Base-by-base conservation (phyloP, 192 early-diverging fungal genomes). In the Coemansia sp. region DNA sequence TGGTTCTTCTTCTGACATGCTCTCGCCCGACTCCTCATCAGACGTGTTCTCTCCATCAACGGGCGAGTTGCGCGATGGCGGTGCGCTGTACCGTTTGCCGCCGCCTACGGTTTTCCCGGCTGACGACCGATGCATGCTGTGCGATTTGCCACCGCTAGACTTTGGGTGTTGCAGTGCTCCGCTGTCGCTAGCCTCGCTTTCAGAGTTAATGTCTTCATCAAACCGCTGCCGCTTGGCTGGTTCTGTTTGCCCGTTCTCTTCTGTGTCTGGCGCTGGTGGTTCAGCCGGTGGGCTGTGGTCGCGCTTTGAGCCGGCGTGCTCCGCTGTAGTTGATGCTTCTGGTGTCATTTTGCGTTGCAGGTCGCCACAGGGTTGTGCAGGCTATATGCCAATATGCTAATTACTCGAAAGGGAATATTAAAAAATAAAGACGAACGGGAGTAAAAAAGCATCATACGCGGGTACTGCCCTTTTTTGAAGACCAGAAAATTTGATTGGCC, bases 101-200 rank as follows among this genome's bases (percentile, higher is more conserved):
- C 57, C 70, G 2, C 78, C 78, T 15, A 80, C 69, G 0, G 78
- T 75, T 52, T 80, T 80, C 4, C 78, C 78, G 0, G 72, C 78
- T 5, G 72, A 37, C 27, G 61, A 10, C 21, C 68, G 67, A 17
- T 65, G 62, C 41, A 43, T 23, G 2, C 49, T 10, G 22, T 29
- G 53, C 27, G 32, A n/a, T n/a, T 55, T 64, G 53, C 62, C 53
- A 2, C 29, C 53, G 19, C 29, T 55, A 7, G 29, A 29, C 29
- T 55, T 27, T 27, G 53, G 49, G 2, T 17, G 49, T 50, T 50
- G n/a, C 49, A 22, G 25, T 12, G 15, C 25, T 15, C 19, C 48
- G 5, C 21, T 49, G 19, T 49, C 48, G 19, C 48, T 21, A 17
- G 19, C 12, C 48, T 49, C 48, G 19, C n/a, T 49, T 49, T 49